These are phyloP conservation scores for Fusarium sp. DNA, from an alignment of 2,329 filamentous ascomycete genomes.

Conservation along the genomic window DNA sequence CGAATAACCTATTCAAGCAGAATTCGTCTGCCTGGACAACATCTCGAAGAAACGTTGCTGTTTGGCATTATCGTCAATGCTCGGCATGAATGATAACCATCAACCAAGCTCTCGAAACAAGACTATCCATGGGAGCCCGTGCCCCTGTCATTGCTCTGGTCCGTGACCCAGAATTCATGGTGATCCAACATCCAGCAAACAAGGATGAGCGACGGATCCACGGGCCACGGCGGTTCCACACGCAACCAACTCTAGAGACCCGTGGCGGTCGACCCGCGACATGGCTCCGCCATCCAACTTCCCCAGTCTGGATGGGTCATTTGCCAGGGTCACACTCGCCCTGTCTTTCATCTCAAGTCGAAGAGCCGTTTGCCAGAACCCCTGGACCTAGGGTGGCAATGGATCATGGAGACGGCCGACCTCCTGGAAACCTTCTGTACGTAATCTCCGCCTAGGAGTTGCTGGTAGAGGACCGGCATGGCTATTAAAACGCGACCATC, in stretches of 20 bases:
- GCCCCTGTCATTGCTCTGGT: conserved; percentile 26
- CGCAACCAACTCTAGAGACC: conserved; percentile 31
- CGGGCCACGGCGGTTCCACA: conserved; percentile 35
- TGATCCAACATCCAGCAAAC: conserved; percentile 34
- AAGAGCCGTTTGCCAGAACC: conserved; percentile 36
- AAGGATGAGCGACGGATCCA: conserved; percentile 32
- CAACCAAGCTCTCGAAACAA: conserved; percentile 2
- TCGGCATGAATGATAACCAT: conserved; percentile 4
- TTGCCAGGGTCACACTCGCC: conserved; percentile 39
- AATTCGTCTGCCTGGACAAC: neutral
- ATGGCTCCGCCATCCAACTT: conserved; percentile 34
- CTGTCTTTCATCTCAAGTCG: conserved; percentile 35
- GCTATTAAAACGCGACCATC: conserved; percentile 62
- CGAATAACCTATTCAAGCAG: neutral
- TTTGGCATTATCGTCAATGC: neutral
- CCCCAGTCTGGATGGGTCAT: conserved; percentile 39
- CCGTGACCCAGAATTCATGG: conserved; percentile 38
- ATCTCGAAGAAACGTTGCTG: neutral
- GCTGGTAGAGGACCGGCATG: conserved; percentile 34
- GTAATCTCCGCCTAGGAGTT: conserved; percentile 45
- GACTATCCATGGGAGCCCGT: conserved; percentile 6
- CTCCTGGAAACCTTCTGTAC: conserved; percentile 32
- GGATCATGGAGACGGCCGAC: conserved; percentile 23
- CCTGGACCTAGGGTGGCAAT: conserved; percentile 36
- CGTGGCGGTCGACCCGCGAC: conserved; percentile 33